Percentiles rank a stretch among this genome's conserved stretches.
Conservation (phyloP, 2,329 filamentous ascomycete species). For the Penicillium sp. region DNA sequence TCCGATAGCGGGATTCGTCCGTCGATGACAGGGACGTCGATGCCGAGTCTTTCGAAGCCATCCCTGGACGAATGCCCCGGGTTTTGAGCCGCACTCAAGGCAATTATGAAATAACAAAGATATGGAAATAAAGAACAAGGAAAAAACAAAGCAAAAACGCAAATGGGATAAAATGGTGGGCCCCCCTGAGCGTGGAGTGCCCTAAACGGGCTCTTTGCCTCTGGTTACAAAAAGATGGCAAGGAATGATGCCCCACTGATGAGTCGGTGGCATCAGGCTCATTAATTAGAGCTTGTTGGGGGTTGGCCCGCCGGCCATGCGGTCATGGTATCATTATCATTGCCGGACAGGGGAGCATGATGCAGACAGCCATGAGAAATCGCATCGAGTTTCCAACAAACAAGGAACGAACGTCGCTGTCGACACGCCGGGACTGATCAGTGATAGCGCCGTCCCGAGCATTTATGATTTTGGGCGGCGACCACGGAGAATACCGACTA, state of each 20-base stretch:
- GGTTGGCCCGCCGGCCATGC: neutral
- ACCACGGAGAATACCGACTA: neutral
- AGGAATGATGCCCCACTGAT: conserved; percentile 2
- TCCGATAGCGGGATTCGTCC: conserved; percentile 37
- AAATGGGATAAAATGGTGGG: neutral
- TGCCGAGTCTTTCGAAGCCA: neutral
- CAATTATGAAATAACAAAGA: neutral
- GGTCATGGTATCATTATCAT: neutral
- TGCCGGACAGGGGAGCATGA: neutral
- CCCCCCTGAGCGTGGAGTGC: neutral
- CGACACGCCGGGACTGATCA: too few relatives aligned
- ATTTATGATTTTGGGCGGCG: neutral
- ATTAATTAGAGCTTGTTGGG: neutral
- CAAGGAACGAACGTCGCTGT: too few relatives aligned
- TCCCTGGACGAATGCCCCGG: conserved; percentile 3
- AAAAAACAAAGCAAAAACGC: neutral
- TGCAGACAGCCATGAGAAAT: neutral
- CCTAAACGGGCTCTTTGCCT: conserved; percentile 5
- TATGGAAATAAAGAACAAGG: neutral
- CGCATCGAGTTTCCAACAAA: too few relatives aligned
- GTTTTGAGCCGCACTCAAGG: neutral
- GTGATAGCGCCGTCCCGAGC: too few relatives aligned
- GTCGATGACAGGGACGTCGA: conserved; percentile 15
- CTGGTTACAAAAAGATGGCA: conserved; percentile 2
- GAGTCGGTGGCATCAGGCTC: conserved; percentile 5